Evolutionary conservation across 208 protist species (phyloP).

Genomic region (Blechomonas ayalai): DNA sequence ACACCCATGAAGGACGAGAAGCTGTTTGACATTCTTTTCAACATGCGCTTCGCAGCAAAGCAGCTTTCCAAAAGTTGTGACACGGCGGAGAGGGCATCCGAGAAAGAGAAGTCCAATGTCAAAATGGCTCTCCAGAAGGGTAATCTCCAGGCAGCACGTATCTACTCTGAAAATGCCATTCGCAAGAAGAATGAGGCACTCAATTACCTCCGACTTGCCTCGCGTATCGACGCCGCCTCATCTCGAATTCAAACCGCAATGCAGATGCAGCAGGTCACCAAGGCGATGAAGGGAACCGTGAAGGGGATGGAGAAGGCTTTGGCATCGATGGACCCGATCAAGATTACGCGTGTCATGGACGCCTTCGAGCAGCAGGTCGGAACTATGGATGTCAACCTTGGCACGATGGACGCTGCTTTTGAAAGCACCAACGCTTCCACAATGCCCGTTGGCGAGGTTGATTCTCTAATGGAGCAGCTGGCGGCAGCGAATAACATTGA

Average conservation of each 20-base stretch:
- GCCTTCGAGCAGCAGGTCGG: slow-evolving; percentile 97
- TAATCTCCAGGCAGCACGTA: slow-evolving; percentile 96
- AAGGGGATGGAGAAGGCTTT: slow-evolving; percentile 94
- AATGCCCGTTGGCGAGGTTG: slow-evolving; percentile 87
- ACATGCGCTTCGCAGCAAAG: slow-evolving; percentile 95
- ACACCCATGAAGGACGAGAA: slow-evolving; percentile 62
- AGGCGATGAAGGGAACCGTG: slow-evolving; percentile 91
- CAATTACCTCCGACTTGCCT: slow-evolving; percentile 94
- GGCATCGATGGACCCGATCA: slow-evolving; percentile 89
- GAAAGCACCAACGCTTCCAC: slow-evolving; percentile 75
- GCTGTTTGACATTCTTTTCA: slow-evolving; percentile 91
- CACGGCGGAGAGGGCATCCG: slow-evolving; percentile 85
- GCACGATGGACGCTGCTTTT: slow-evolving; percentile 93
- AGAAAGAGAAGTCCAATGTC: slow-evolving; percentile 91
- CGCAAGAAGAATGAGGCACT: slow-evolving; percentile 93
- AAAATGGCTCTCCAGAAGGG: slow-evolving; percentile 96
- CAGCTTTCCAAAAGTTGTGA: slow-evolving; percentile 87
- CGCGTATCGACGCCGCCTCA: slow-evolving; percentile 94
- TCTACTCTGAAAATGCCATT: slow-evolving; percentile 98
- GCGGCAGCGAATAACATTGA: slow-evolving; percentile 94
- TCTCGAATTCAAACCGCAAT: slow-evolving; percentile 93
- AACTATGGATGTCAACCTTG: slow-evolving; percentile 90
- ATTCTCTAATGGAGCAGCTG: slow-evolving; percentile 90
- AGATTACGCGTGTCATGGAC: slow-evolving; percentile 93
- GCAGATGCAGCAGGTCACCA: slow-evolving; percentile 87